Evolutionary conservation across 805 yeast genomes (phyloP), one percentile per base, ranked within the genome.

Genomic region (Yamadazyma scolyti): DNA sequence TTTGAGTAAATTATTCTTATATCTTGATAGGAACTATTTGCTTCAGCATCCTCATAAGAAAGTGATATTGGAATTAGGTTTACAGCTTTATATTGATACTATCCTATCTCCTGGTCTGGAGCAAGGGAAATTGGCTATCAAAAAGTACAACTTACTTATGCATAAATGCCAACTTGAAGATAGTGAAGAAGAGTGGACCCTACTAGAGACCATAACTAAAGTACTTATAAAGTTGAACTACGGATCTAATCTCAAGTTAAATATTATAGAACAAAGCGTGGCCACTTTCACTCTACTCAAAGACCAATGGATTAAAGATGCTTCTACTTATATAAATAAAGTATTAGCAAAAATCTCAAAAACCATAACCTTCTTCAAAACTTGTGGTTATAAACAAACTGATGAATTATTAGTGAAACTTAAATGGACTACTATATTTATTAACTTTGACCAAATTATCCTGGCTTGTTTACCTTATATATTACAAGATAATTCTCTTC

Each of bases 21-120:
- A 58, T 30, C 37, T 63, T 28, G 71, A 65, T 43, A 39, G 61
- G 22, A 43, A 51, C 12, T 65, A 65, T 31, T 47, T 64, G 9
- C 40, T 49, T 22, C 57, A 44, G 20, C 68, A 61, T 31, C 56
- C 61, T 3, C 36, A 39, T n/a, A 53, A 52, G 28, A 34, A 38
- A 16, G 44, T 50, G 28, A 57, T 63, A 6, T 20, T 44, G 20
- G 47, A 52, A 28, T 39, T 35, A 25, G 66, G 67, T 1, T 23
- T 44, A 7, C 34, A 27, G 9, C 35, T 50, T n/a, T 49, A 52
- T 24, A 34, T 47, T 3, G 42, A 48, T 9, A 40, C 31, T 21
- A 15, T 42, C 3, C 28, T 49, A 8, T 34, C 27, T 2, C 39
- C 32, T 2, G 20, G 34, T 4, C 9, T 23, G 9, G 27, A 22